These are phyloP conservation scores for Colletotrichum limetticola DNA, from an alignment of 2,329 filamentous ascomycete genomes.

Conservation along the genomic window DNA sequence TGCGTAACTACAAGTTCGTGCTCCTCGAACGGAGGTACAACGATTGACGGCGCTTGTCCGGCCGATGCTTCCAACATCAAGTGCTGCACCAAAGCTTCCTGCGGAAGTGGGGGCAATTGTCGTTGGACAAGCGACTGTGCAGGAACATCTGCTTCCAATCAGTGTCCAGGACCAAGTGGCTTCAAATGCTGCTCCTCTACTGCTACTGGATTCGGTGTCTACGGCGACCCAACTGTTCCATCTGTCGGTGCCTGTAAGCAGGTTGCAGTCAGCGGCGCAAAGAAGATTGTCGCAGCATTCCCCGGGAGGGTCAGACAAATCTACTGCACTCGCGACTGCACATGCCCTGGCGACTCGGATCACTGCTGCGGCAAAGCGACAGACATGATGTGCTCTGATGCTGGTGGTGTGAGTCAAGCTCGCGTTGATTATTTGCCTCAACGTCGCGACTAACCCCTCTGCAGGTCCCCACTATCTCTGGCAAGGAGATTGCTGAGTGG, in stretches of 20 bases:
- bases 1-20: conserved; percentile 51
- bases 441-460: not conserved
- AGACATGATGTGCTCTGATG: conserved; percentile 52
- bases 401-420: conserved; percentile 47
- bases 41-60: conserved; percentile 51
- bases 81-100: conserved; percentile 54
- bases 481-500: conserved; percentile 59
- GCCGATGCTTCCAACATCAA: conserved; percentile 49
- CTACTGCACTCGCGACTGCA: conserved; percentile 46
- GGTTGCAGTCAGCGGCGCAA: conserved; percentile 48
- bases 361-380: conserved; percentile 52
- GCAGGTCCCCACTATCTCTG: conserved; percentile 49
- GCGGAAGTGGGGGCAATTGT: conserved; percentile 50
- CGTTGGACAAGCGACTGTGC: conserved; percentile 51
- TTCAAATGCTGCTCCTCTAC: conserved; percentile 52
- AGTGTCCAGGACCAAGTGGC: conserved; percentile 50
- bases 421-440: not conserved
- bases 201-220: conserved; percentile 48
- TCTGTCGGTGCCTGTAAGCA: conserved; percentile 48
- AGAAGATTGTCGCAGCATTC: conserved; percentile 47
- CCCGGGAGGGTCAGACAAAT: conserved; percentile 49
- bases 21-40: conserved; percentile 48
- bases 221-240: conserved; percentile 46
- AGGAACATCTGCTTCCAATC: conserved; percentile 42
- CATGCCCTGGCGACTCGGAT: conserved; percentile 46